Evolutionary conservation across 2,329 filamentous ascomycete species (phyloP).

Genomic region (Fusarium nematophilum): DNA sequence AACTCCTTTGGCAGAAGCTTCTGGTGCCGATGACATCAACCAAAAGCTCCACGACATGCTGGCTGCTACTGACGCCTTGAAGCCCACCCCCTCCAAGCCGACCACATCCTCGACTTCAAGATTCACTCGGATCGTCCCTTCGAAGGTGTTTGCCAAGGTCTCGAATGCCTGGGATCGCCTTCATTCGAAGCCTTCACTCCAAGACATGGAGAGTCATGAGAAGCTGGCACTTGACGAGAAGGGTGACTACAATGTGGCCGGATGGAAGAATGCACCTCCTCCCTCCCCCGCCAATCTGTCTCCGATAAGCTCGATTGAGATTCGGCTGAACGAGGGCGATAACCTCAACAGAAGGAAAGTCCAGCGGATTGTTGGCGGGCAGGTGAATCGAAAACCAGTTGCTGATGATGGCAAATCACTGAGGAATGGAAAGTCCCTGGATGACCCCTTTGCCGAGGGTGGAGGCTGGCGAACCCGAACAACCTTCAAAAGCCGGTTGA

Average conservation of each 20-base stretch:
- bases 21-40: conserved; percentile 44
- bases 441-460: conserved; percentile 47
- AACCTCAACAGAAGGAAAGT: conserved; percentile 52
- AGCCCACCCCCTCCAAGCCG: conserved; percentile 40
- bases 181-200: conserved; percentile 42
- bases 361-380: conserved; percentile 47
- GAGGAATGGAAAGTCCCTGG: conserved; percentile 40
- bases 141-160: conserved; percentile 49
- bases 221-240: background rate
- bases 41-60: conserved; percentile 53
- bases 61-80: conserved; percentile 50
- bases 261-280: conserved; percentile 17
- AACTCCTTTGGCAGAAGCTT: background rate
- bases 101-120: conserved; percentile 33
- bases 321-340: conserved; percentile 49
- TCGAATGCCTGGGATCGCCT: conserved; percentile 49
- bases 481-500: conserved; percentile 40
- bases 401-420: conserved; percentile 45
- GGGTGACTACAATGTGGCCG: background rate
- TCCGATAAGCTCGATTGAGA: conserved; percentile 47
- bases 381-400: conserved; percentile 45
- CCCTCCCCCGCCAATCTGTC: conserved; percentile 19
- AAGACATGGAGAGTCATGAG: conserved; percentile 24
- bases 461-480: conserved; percentile 32
- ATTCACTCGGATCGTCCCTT: conserved; percentile 44